Conservation (phyloP, 768 basidiomycete species). For the Amanita rimosa region DNA sequence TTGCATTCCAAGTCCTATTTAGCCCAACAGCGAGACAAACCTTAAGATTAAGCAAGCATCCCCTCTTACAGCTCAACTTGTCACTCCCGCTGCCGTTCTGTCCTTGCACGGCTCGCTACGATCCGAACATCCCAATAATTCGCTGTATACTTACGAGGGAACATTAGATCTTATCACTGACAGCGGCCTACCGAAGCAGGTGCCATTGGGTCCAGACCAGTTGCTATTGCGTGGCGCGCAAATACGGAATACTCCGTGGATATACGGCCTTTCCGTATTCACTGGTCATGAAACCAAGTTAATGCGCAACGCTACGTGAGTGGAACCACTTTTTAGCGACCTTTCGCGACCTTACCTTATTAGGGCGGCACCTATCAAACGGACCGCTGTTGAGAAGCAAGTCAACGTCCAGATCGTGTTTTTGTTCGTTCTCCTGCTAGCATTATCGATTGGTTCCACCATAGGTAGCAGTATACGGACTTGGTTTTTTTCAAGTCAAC, state of each 20-base stretch:
- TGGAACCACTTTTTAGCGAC: slow-evolving; percentile 6
- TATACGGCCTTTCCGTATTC: slow-evolving; percentile 88
- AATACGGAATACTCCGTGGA: slow-evolving; percentile 92
- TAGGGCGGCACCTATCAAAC: slow-evolving; percentile 88
- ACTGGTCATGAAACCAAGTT: slow-evolving; percentile 98
- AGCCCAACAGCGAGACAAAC: slow-evolving; percentile 73
- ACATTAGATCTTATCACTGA: slow-evolving; percentile 53
- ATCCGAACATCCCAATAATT: slow-evolving; percentile 96
- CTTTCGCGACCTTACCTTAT: neutral
- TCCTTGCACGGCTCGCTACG: slow-evolving; percentile 74
- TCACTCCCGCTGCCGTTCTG: slow-evolving; percentile 64
- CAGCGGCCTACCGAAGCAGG: slow-evolving; percentile 56
- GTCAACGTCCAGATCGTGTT: slow-evolving; percentile 97
- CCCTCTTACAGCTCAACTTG: slow-evolving; percentile 66
- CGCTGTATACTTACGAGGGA: slow-evolving; percentile 91
- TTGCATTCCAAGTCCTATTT: neutral
- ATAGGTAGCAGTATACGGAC: slow-evolving; percentile 86
- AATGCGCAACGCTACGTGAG: slow-evolving; percentile 96
- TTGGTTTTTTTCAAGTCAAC: slow-evolving; percentile 78
- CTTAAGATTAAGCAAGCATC: slow-evolving; percentile 98
- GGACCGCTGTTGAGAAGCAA: slow-evolving; percentile 91
- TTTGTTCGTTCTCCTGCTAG: slow-evolving; percentile 79
- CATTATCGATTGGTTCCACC: slow-evolving; percentile 82
- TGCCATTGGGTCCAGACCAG: slow-evolving; percentile 93
- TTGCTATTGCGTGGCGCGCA: slow-evolving; percentile 91